These are phyloP conservation scores for Claviceps quebecensis DNA, from an alignment of 2,329 filamentous ascomycete genomes.

Conservation along the genomic window DNA sequence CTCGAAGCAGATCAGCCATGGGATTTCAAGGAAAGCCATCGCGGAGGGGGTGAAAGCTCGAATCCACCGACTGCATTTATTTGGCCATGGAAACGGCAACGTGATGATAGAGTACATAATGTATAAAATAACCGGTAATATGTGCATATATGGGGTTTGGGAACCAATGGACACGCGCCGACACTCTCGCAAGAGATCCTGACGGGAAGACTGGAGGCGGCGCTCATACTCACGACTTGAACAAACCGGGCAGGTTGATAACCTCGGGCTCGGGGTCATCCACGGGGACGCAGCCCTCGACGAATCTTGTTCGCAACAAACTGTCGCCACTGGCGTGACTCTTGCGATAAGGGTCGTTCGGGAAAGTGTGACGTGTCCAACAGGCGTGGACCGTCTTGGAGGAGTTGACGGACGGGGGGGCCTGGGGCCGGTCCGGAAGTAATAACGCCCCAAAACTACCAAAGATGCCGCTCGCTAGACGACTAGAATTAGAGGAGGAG, in stretches of 20 bases:
- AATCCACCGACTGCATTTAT: constrained; percentile 18
- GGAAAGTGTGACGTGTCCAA: not conserved
- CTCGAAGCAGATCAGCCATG: constrained; percentile 5
- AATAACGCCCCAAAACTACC: constrained; percentile 12
- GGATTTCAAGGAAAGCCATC: constrained; percentile 10
- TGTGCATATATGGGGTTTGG: constrained; percentile 17
- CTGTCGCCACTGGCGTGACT: not conserved
- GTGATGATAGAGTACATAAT: constrained; percentile 25
- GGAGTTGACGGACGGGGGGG: constrained; percentile 7
- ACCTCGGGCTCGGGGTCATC: not conserved
- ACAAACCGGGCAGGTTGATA: not conserved
- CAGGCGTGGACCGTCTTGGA: not conserved
- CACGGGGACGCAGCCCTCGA: not conserved
- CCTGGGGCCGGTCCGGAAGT: constrained; percentile 5
- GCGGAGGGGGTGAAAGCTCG: not conserved
- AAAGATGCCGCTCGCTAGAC: constrained; percentile 28
- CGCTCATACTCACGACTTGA: constrained; percentile 7
- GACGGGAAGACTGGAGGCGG: constrained; percentile 10
- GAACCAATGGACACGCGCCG: constrained; percentile 13
- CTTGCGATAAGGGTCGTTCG: not conserved
- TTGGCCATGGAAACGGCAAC: constrained; percentile 11
- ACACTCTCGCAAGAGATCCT: constrained; percentile 20
- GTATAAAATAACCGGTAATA: constrained; percentile 25
- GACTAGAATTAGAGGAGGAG: constrained; percentile 16
- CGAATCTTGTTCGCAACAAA: not conserved